Evolutionary conservation across 306 rosid genomes (phyloP), one percentile per base, ranked within the genome.

Genomic region (Quercus mongolica): DNA sequence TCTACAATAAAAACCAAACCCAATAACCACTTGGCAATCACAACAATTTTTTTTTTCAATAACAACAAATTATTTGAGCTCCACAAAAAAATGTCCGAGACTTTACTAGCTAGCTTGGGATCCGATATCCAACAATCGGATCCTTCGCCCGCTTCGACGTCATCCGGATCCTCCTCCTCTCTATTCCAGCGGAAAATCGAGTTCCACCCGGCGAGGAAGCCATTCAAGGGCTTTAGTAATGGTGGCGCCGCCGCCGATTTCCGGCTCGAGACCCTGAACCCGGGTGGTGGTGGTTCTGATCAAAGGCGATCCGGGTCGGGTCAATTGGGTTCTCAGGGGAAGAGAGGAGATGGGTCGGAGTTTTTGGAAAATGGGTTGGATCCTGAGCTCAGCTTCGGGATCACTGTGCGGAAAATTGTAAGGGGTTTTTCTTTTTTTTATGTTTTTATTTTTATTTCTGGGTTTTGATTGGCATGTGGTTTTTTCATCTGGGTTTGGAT

Each of bases 311-410:
- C 75, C 1, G 80, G 58, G 25, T 81, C 87, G 30, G 86, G 25
- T 23, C 56, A 51, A 21, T 74, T 84, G 13, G 74, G 61, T 18
- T 49, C 68, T 15, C 78, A 78, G 5, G 77, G 84, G 14, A 91
- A 85, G 74, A 96, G 85, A 77, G 72, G 57, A 4, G 99, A 90
- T 35, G 87, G 62, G 71, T 82, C 93, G 10, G 99, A 93, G 76
- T 78, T 78, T 55, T 74, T 80, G 20, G 98, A 95, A 19, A 74
- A 49, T 65, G 97, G 93, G 74, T 86, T 91, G 86, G 99, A 96
- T 88, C 96, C 97, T 28, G 99, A 96, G 86, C 92, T 96, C 84
- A 87, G 92, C 82, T 82, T 96, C 28, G 93, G 91, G 10, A 91
- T 90, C 59, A 90, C 99, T 25, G 78, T 85, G 73, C 87, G 98